phyloP scores from a whole-genome alignment of 805 yeast genomes.

The Wickerhamiella brachini region DNA sequence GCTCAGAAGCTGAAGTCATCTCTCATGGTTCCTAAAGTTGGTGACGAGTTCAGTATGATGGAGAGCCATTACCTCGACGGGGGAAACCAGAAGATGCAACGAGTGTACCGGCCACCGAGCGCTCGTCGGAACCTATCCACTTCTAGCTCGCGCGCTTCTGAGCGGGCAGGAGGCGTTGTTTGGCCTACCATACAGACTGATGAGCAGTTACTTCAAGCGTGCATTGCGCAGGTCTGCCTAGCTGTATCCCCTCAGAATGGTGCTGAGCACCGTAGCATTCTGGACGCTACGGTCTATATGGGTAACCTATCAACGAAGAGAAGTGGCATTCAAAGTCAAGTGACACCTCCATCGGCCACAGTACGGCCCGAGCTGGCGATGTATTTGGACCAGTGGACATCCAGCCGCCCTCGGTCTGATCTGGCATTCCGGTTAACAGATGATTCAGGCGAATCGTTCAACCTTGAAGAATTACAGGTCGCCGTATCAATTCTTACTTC shows the following conservation, averaged over 20 bases:
- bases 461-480: constrained; percentile 10
- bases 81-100: neutral
- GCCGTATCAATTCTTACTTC: constrained; percentile 11
- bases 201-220: neutral
- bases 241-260: neutral
- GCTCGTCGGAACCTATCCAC: neutral
- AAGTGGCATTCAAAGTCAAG: neutral
- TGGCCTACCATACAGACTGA: neutral
- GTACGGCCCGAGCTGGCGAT: neutral
- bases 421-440: neutral
- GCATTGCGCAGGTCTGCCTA: neutral
- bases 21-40: neutral
- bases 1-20: neutral
- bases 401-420: constrained; percentile 5
- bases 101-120: neutral
- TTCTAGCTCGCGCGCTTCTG: neutral
- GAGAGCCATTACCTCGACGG: neutral
- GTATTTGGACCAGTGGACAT: constrained; percentile 10
- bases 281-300: neutral
- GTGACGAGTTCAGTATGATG: neutral
- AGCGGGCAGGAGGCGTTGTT: neutral
- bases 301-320: neutral
- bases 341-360: neutral
- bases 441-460: constrained; percentile 7
- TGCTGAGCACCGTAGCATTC: neutral